A percentile compares a stretch with the other conserved stretches of the same genome.
Evolutionary conservation across 208 protist species (phyloP).

Genomic region (Zelonia costaricensis): DNA sequence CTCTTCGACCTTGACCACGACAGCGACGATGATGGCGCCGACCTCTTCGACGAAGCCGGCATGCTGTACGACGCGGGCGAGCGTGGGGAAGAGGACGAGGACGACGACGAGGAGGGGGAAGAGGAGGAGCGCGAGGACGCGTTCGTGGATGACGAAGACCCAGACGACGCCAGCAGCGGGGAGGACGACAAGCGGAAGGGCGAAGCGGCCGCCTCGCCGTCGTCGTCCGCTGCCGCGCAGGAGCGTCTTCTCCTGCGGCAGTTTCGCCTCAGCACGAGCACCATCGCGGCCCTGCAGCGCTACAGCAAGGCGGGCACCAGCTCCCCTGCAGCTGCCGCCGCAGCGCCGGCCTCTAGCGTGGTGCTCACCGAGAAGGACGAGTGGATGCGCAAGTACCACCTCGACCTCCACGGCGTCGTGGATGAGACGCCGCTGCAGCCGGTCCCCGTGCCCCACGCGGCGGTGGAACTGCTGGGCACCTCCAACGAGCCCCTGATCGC

Average conservation of each 20-base stretch:
- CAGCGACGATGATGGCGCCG: constrained; percentile 40
- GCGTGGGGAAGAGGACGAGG: constrained; percentile 26
- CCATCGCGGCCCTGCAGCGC: constrained; percentile 34
- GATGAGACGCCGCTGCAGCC: constrained; percentile 50
- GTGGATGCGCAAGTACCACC: constrained; percentile 73
- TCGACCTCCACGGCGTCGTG: constrained; percentile 48
- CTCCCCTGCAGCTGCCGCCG: not conserved
- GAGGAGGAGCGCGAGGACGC: constrained; percentile 20
- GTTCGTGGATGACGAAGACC: constrained; percentile 25
- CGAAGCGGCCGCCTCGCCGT: constrained; percentile 23
- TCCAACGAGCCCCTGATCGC: constrained; percentile 30
- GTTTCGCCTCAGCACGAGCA: constrained; percentile 38
- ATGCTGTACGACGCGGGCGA: constrained; percentile 35
- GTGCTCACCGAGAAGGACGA: constrained; percentile 33
- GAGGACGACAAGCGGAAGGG: constrained; percentile 27
- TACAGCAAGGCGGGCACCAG: constrained; percentile 43
- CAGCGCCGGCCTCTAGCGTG: not conserved
- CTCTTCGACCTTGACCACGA: constrained; percentile 27
- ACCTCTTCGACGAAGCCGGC: constrained; percentile 22
- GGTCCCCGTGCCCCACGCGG: constrained; percentile 27
- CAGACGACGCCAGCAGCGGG: constrained; percentile 7
- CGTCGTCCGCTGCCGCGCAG: too few relatives aligned
- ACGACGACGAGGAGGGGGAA: constrained; percentile 41
- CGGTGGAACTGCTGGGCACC: constrained; percentile 29
- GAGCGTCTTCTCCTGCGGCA: constrained; percentile 28